Conservation (phyloP, 169 alveolate genomes). For the Plasmodium vivax region DNA sequence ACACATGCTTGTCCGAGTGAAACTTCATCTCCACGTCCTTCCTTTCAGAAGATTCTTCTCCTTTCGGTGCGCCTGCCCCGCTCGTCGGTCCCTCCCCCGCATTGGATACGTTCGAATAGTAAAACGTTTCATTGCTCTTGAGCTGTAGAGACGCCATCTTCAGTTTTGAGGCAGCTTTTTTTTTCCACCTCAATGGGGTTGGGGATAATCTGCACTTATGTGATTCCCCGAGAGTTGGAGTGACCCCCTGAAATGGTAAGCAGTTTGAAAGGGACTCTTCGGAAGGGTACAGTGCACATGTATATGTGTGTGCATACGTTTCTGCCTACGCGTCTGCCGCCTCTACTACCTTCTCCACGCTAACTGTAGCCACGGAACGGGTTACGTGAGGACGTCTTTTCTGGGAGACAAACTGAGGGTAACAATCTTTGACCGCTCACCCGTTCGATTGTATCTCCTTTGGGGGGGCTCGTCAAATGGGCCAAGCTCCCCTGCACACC, state of each 20-base stretch:
- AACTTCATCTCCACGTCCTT: constrained; percentile 10
- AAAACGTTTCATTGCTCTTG: constrained; percentile 49
- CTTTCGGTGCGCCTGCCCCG: background rate
- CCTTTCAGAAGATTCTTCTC: background rate
- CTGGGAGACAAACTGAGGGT: too few species aligned
- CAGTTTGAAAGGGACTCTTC: background rate
- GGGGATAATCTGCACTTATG: background rate
- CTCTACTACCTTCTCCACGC: too few species aligned
- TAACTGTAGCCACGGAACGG: too few species aligned
- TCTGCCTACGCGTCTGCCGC: too few species aligned
- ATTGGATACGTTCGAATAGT: constrained; percentile 47
- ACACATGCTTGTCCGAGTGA: constrained; percentile 41
- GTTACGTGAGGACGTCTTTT: too few species aligned
- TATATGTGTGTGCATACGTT: background rate
- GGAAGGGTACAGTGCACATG: background rate
- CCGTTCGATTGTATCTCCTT: background rate
- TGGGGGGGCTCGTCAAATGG: background rate
- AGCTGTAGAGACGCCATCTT: constrained; percentile 46
- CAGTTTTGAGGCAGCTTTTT: background rate
- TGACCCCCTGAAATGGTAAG: background rate
- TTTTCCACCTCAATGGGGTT: background rate
- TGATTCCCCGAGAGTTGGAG: background rate
- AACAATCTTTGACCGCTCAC: background rate
- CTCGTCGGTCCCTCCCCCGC: background rate
- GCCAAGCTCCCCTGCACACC: background rate